Percentiles rank a stretch among this genome's conserved stretches.
Conservation (phyloP, 2,329 filamentous ascomycete species). For the Cladorrhinum sp. region DNA sequence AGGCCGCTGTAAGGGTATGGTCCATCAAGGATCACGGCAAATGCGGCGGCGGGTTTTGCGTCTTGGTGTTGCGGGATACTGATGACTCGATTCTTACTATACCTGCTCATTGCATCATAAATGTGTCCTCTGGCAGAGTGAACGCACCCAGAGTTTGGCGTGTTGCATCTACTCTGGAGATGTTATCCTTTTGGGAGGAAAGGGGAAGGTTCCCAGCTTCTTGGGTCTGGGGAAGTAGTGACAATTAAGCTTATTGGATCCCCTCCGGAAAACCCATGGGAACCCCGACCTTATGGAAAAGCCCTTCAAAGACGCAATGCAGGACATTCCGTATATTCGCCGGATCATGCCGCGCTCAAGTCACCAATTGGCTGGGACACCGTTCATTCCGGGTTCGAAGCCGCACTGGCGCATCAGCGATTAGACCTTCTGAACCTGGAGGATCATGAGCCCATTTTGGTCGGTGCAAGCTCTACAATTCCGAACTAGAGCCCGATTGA, state of each 20-base stretch:
- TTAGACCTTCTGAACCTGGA: too few relatives aligned
- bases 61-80: neutral
- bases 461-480: too few relatives aligned
- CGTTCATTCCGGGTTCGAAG: too few relatives aligned
- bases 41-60: neutral
- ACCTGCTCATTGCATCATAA: neutral
- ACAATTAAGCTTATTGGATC: neutral
- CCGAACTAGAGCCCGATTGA: too few relatives aligned
- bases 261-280: neutral
- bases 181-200: too few relatives aligned
- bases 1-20: slow-evolving; percentile 18
- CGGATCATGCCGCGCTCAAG: too few relatives aligned
- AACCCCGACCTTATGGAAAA: neutral
- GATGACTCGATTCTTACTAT: neutral
- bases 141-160: too few relatives aligned
- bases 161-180: too few relatives aligned
- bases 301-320: neutral
- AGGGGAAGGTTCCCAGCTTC: too few relatives aligned
- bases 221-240: neutral
- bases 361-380: too few relatives aligned
- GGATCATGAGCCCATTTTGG: too few relatives aligned
- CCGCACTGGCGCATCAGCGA: too few relatives aligned
- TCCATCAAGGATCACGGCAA: slow-evolving; percentile 9
- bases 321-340: neutral
- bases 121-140: neutral